Evolutionary conservation across 2,329 filamentous ascomycete species (phyloP), one percentile per base, ranked within the genome.

Genomic region (Cladophialophora bantiana): DNA sequence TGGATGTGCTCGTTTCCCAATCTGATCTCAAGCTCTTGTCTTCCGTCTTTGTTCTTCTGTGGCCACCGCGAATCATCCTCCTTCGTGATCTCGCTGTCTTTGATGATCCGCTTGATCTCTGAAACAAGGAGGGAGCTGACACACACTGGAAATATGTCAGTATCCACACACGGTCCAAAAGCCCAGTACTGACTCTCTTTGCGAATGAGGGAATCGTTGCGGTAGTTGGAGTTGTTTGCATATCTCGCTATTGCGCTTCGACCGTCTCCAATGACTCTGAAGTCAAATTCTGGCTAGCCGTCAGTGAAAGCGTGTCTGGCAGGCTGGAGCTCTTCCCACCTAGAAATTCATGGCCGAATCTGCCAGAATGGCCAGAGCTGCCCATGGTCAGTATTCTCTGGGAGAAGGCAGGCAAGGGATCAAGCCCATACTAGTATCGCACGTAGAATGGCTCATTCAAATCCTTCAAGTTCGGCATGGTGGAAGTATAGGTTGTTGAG

Each of bases 41-140:
- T 88, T 40, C 95, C 95, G 75, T 99, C 95, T 82, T 98, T 98
- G 83, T 99, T 99, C 87, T 98, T 99, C 79, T 96, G 93, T 0
- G 95, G 95, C 95, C 95, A 99, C 78, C 97, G 97, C 32, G 89
- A 91, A 78, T 99, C 95, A 77, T 99, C 95, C 88, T 99, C 95
- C 83, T 98, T 98, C 84, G 96, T 89, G 75, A 99, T 97, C 78
- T 99, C 95, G 81, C 93, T 97, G 40, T 94, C 88, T 82, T 95
- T 97, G 81, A 99, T 94, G 73, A 99, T 97, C 72, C 92, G 90
- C 84, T 95, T 96, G 81, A 99, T 96, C 80, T 98, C 95, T 65
- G 94, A 88, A 60, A 99, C 90, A 76, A 98, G 85, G 5, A 94
- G 83, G 42, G 93, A 90, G 83, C 94, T 97, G 70, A 99, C 93